phyloP scores from a whole-genome alignment of 257 asterid species.

The Solanum chilense region DNA sequence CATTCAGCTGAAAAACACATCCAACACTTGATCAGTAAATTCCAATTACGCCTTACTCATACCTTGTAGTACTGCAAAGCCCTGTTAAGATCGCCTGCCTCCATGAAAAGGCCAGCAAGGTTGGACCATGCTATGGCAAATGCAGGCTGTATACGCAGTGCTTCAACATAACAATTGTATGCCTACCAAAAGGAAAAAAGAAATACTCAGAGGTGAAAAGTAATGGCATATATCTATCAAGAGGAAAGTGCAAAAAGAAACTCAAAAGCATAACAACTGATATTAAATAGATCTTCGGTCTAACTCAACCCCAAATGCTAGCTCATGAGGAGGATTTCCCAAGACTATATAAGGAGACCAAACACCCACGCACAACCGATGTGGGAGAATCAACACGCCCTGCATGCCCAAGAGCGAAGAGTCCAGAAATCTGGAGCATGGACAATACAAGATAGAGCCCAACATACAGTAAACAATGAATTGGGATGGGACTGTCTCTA shows the following conservation, averaged over 20 bases:
- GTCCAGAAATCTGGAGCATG: not conserved
- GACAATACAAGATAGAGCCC: not conserved
- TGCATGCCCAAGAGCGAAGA: not conserved
- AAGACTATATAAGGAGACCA: not conserved
- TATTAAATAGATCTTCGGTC: not conserved
- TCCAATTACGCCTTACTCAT: not conserved
- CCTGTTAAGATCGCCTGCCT: conserved; percentile 81
- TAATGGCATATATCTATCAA: not conserved
- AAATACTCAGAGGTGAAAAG: not conserved
- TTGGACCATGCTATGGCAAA: conserved; percentile 99
- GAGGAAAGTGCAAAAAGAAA: not conserved
- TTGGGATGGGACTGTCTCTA: not conserved
- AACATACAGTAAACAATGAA: not conserved
- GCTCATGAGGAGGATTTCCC: not conserved
- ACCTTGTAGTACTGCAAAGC: conserved; percentile 98
- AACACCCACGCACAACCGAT: not conserved
- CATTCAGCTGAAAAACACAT: not conserved
- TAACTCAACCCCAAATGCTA: not conserved
- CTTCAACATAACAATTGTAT: conserved; percentile 83
- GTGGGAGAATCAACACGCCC: not conserved
- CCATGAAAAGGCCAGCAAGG: conserved; percentile 98
- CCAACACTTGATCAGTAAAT: conserved; percentile 1
- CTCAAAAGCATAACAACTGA: not conserved
- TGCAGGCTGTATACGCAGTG: conserved; percentile 82
- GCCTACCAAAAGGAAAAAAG: conserved; percentile 37